These are phyloP conservation scores for Sporothrix variecibatus DNA, from an alignment of 2,329 filamentous ascomycete genomes.

Conservation along the genomic window DNA sequence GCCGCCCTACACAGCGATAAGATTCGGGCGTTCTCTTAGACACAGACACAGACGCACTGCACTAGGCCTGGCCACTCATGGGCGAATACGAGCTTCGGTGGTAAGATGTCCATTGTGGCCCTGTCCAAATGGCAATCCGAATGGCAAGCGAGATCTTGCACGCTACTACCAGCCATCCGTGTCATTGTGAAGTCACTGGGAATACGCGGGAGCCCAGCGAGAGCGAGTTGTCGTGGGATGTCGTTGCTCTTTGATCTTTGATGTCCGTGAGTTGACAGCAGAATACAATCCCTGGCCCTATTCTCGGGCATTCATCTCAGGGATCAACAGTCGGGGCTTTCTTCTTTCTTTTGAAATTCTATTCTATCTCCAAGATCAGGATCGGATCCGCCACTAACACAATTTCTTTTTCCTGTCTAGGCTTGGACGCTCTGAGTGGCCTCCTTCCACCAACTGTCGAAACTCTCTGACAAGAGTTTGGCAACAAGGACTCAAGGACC, in stretches of 20 bases:
- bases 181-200: background rate
- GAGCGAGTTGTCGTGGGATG: background rate
- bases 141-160: slow-evolving; percentile 18
- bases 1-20: background rate
- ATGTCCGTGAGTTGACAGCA: background rate
- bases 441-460: background rate
- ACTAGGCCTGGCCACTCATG: background rate
- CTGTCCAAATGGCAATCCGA: background rate
- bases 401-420: background rate
- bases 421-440: background rate
- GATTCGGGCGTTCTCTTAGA: background rate
- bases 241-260: background rate
- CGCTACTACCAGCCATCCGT: background rate
- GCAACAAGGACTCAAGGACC: no score
- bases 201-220: background rate
- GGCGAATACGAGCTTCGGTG: background rate
- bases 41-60: background rate
- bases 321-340: background rate
- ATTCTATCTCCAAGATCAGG: background rate
- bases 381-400: background rate
- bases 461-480: background rate
- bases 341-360: background rate
- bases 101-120: background rate
- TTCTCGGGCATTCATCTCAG: background rate
- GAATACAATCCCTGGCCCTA: background rate